These are phyloP conservation scores for Oenanthe javanica DNA, from an alignment of 140 eudicot genomes.

Conservation along the genomic window DNA sequence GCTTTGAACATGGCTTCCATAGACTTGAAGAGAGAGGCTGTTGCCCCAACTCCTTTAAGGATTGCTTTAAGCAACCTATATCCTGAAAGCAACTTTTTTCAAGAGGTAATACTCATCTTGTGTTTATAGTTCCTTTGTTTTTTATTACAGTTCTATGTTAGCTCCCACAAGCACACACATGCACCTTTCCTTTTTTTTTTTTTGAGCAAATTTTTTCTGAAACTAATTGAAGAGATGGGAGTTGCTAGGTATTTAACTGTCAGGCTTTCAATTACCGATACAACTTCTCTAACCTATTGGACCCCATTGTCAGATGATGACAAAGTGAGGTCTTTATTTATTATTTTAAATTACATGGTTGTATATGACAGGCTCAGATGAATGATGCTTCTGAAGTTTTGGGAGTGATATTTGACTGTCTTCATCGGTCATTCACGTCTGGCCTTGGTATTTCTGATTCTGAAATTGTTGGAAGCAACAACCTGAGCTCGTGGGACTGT, in stretches of 20 bases:
- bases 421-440: slow-evolving; percentile 66
- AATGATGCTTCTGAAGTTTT: slow-evolving; percentile 97
- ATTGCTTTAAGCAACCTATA: slow-evolving; percentile 88
- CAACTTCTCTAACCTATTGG: not conserved
- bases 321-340: not conserved
- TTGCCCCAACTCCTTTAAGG: slow-evolving; percentile 80
- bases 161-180: not conserved
- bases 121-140: not conserved
- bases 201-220: not conserved
- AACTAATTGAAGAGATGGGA: not conserved
- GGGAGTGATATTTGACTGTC: slow-evolving; percentile 84
- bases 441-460: slow-evolving; percentile 27
- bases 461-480: slow-evolving; percentile 45
- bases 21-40: slow-evolving; percentile 59
- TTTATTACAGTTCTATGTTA: not conserved
- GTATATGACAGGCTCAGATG: slow-evolving; percentile 77
- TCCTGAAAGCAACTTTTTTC: slow-evolving; percentile 92
- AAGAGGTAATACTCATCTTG: slow-evolving; percentile 45
- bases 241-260: not conserved
- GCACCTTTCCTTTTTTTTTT: not conserved
- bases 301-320: not conserved
- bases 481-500: slow-evolving; percentile 76
- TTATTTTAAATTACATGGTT: slow-evolving; percentile 1
- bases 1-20: slow-evolving; percentile 61
- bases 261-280: not conserved